phyloP scores from a whole-genome alignment of 768 basidiomycete species.

The Krasilnikovozyma curviuscula region DNA sequence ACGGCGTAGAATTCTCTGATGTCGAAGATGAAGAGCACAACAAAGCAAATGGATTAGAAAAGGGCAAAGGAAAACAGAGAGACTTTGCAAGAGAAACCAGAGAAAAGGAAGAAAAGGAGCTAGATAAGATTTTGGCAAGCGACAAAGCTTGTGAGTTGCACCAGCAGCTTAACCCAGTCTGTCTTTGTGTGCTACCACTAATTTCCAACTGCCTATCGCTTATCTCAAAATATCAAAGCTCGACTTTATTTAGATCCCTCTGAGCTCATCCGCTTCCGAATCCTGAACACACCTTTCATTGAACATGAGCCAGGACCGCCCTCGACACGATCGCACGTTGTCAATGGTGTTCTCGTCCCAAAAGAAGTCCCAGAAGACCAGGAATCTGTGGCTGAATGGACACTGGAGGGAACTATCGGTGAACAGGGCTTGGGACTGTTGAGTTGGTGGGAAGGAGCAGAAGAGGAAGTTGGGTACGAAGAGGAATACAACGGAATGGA shows the following conservation, averaged over 20 bases:
- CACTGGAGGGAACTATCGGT: conserved; percentile 24
- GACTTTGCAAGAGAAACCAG: conserved; percentile 15
- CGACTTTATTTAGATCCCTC: conserved; percentile 22
- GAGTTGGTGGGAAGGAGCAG: conserved; percentile 26
- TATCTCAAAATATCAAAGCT: not conserved
- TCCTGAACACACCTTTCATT: conserved; percentile 24
- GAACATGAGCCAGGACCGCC: conserved; percentile 23
- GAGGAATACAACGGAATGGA: conserved; percentile 14
- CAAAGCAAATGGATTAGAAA: not conserved
- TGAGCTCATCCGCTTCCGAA: conserved; percentile 24
- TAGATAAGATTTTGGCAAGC: not conserved
- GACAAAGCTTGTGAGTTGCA: not conserved
- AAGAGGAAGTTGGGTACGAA: conserved; percentile 18
- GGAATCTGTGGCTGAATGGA: not conserved
- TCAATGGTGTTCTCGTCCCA: conserved; percentile 8
- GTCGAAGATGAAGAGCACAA: conserved; percentile 14
- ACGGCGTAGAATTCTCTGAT: not conserved
- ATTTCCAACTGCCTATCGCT: not conserved
- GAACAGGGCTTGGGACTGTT: conserved; percentile 28
- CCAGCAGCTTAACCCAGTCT: not conserved
- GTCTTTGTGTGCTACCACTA: not conserved
- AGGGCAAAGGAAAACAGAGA: conserved; percentile 4
- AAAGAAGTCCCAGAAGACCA: conserved; percentile 19
- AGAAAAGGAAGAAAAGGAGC: conserved; percentile 15
- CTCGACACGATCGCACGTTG: conserved; percentile 8